A percentile compares a stretch with the other conserved stretches of the same genome.
Evolutionary conservation across 805 yeast species (phyloP).

Genomic region (Kurtzmaniella fragi): DNA sequence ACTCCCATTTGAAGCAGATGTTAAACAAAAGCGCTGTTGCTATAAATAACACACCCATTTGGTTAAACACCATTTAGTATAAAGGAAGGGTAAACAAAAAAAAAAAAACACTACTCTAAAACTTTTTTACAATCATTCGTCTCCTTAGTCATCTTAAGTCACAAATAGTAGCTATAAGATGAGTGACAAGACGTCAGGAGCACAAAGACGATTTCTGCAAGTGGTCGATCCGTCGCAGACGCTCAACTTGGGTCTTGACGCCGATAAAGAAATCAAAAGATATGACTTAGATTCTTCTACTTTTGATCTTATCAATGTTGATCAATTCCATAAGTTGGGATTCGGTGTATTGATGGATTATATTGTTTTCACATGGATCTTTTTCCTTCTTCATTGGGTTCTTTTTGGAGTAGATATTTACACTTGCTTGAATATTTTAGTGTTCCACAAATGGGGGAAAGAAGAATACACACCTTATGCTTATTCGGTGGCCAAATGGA

Average conservation of each 20-base stretch:
- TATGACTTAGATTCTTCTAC: slow-evolving; percentile 35
- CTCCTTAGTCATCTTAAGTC: too few species aligned
- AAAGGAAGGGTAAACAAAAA: too few species aligned
- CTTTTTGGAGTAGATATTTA: slow-evolving; percentile 66
- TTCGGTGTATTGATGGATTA: slow-evolving; percentile 42
- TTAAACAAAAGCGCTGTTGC: too few species aligned
- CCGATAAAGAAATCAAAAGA: slow-evolving; percentile 22
- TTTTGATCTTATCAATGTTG: slow-evolving; percentile 45
- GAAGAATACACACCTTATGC: slow-evolving; percentile 41
- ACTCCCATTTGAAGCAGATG: too few species aligned
- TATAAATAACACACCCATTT: too few species aligned
- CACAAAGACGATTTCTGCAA: not conserved
- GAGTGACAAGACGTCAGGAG: not conserved
- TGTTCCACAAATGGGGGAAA: slow-evolving; percentile 65
- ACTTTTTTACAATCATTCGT: too few species aligned
- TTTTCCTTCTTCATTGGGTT: slow-evolving; percentile 50
- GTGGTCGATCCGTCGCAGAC: not conserved
- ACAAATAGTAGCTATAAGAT: not conserved
- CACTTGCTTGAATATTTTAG: slow-evolving; percentile 70
- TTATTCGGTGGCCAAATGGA: slow-evolving; percentile 57
- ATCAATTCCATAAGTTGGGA: slow-evolving; percentile 41
- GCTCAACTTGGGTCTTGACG: slow-evolving; percentile 11
- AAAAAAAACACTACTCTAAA: too few species aligned
- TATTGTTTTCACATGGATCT: slow-evolving; percentile 33
- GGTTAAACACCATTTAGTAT: too few species aligned